Percentiles rank a stretch among this genome's conserved stretches.
phyloP scores from a whole-genome alignment of 257 asterid genomes.

The Nicotiana otophora region DNA sequence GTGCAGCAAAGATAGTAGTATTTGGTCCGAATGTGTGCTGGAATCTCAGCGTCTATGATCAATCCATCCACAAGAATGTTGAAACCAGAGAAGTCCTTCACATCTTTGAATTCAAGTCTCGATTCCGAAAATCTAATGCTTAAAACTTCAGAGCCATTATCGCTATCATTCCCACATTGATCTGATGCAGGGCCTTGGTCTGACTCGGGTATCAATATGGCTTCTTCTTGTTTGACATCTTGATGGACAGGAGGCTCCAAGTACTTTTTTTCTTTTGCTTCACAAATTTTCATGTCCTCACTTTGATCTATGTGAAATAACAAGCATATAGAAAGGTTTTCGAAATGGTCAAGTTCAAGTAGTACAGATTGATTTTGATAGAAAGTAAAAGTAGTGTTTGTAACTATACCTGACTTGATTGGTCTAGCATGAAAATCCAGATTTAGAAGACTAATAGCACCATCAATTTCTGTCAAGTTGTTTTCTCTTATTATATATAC shows the following conservation, averaged over 20 bases:
- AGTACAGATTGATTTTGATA: no score
- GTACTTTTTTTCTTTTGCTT: neutral
- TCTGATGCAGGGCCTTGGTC: constrained; percentile 4
- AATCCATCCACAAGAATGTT: constrained; percentile 42
- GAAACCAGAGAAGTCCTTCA: constrained; percentile 43
- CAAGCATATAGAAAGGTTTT: neutral
- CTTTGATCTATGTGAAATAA: neutral
- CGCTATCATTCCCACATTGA: constrained; percentile 5
- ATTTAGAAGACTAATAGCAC: no score
- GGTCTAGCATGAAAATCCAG: no score
- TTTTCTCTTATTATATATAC: constrained; percentile 46
- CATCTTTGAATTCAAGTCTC: constrained; percentile 24
- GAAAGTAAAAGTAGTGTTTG: no score
- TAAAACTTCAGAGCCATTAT: constrained; percentile 23
- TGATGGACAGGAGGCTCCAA: constrained; percentile 13
- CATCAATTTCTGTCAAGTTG: constrained; percentile 22
- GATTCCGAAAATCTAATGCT: constrained; percentile 27
- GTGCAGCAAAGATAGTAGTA: constrained; percentile 56
- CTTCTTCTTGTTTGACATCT: constrained; percentile 10
- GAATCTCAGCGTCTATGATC: constrained; percentile 41
- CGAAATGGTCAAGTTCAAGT: no score
- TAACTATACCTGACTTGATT: no score
- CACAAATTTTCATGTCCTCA: constrained; percentile 13
- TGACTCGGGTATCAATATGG: constrained; percentile 9
- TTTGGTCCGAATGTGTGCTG: constrained; percentile 25